Evolutionary conservation across 2,329 filamentous ascomycete species (phyloP), one percentile per base, ranked within the genome.

Genomic region (Lachnellula hyalina): DNA sequence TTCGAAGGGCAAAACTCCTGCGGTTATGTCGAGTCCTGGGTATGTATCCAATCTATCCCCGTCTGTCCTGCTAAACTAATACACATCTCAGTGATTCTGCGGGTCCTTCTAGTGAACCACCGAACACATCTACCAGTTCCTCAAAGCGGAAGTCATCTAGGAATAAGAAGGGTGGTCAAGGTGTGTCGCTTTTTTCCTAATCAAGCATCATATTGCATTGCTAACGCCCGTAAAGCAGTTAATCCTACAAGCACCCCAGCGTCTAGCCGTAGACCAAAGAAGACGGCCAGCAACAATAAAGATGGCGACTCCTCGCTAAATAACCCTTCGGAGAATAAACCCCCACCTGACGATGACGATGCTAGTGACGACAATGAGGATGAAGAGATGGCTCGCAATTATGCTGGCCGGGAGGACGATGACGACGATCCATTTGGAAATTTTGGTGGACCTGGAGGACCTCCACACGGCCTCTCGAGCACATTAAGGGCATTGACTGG

Each of bases 401-500:
- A 79, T 17, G 76, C 77, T 54, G 74, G 76, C 47, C 73, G 74
- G 35, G 81, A 83, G 47, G 78, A 79, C 36, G 79, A 81, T 46
- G 81, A 83, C 51, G 79, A 83, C 59, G 78, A 82, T 63, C 81
- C 83, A 2, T 86, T 87, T 67, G 74, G 77, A 53, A 76, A 75
- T 14, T 90, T 96, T 60, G 85, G 88, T 36, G 83, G 86, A 42
- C 80, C 81, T 47, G 81, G 79, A 46, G 80, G 80, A 54, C 77
- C 81, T 9, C 79, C 83, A 15, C 78, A 84, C 51, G 83, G 84
- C 17, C 75, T 97, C 28, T 89, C 90, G 6, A 89, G 78, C 67
- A 96, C 91, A 14, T 79, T 99, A 17, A 81, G 93, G 68, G 91
- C 92, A 17, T 75, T 99, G 61, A 95, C 85, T 51, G 92, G 92